Evolutionary conservation across 192 early-diverging fungal species (phyloP), one percentile per base, ranked within the genome.

Genomic region (Rhizoclosmatium sp.): DNA sequence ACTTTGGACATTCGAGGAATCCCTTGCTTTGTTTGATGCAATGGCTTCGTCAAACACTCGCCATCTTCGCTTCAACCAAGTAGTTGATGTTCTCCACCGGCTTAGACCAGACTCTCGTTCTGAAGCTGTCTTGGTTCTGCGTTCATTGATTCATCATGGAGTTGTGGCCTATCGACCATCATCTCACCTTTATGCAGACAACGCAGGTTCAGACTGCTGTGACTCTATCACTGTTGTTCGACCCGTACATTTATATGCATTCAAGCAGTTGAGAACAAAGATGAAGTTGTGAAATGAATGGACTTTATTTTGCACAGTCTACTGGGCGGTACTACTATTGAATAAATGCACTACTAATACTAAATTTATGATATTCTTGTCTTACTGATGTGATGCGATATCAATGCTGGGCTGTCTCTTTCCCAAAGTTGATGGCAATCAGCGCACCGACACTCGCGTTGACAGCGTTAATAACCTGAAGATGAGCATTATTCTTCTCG

Each of bases 141-240:
- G 16, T 4, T 64, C 59, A 40, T 39, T 75, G 12, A 75, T 75
- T 31, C 39, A 42, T 39, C 73, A 75, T 64, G 12, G 47, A 4
- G 45, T 75, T 14, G 41, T 75, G 1, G 61, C 73, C 5, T 75
- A 75, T 45, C 51, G 73, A 64, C 73, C 73, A 14, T 9, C 51
- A 21, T 39, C 40, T 2, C n/a, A 42, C 46, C n/a, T 75, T 42
- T 65, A 75, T 75, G 14, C 65, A 10, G 73, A 75, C 39, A 60
- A 45, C 2, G n/a, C 23, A 21, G 73, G 73, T n/a, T 45, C 40
- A 0, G 19, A 14, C 59, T 2, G 14, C 12, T 14, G n/a, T 2
- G 73, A 75, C 44, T 10, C 19, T 0, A 45, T 75, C 21, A 65
- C 59, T 47, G 73, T 65, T 59, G 44, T 65, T 4, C 58, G 73